Base-by-base conservation (phyloP, 345 rosid species). In the Populus nigra region DNA sequence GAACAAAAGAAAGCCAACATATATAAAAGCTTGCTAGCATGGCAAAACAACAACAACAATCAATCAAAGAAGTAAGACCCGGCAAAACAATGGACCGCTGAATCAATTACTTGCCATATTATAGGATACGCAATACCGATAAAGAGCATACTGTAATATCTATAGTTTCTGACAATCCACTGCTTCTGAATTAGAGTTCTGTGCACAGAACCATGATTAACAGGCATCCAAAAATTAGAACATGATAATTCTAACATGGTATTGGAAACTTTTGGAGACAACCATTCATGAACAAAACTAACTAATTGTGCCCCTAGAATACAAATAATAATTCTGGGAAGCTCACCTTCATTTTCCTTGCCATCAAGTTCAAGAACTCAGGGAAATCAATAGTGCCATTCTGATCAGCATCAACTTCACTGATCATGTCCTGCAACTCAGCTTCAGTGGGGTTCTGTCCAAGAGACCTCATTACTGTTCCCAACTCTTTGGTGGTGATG, bases 361-460 rank as follows among this genome's bases (percentile, higher is more conserved):
- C 86, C 90, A 88, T 88, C 84, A 88, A 74, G 81, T 86, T 86
- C 27, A 88, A 59, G 63, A 88, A 88, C 81, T 88, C 89, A 0
- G 89, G 88, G 70, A 86, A 88, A 66, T 86, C 89, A 65, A 88
- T 83, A 0, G 91, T 84, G 5, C 89, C 87, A 79, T 86, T 86
- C 62, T 86, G 89, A 76, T 88, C 89, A 43, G 89, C 89, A 69
- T 86, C 89, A n/a, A 88, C 89, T 41, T 86, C 89, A 11, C 71
- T 84, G 82, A 88, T 88, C 90, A 88, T 86, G 78, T 84, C 89
- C 62, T 83, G 86, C 1, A 88, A 80, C 79, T 88, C 89, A 3
- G 90, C 89, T 43, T 88, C 89, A n/a, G 85, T 86, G 38, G 86
- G 89, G 74, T 86, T 88, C 67, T 88, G 91, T 3, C 91, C 91